Evolutionary conservation across 2,329 filamentous ascomycete species (phyloP), one percentile per base, ranked within the genome.

Genomic region (Xylariaceae sp.): DNA sequence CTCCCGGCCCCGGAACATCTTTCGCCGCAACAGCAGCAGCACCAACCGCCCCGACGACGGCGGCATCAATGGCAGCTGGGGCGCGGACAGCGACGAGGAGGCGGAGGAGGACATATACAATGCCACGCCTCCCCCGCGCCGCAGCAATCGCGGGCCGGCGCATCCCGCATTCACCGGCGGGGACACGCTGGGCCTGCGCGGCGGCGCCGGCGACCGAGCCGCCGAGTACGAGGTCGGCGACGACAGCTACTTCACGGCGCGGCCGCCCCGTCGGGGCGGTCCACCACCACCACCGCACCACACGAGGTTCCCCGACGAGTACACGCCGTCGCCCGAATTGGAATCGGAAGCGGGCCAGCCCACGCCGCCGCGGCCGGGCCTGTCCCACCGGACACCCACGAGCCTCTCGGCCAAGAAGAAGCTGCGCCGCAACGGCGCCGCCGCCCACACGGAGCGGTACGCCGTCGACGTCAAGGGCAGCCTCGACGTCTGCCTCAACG

Each of bases 401-500:
- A 79, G 77, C 11, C 58, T 86, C 25, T 77, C 75, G 16, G 59
- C 65, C 2, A 84, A 80, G 52, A 70, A 80, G 52, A 70, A 80
- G 45, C 63, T 71, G 45, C 70, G 68, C 47, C 70, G 72, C 41
- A 53, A 57, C 8, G 63, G 32, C 10, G n/a, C n/a, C n/a, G n/a
- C n/a, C n/a, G n/a, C n/a, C n/a, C n/a, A n/a, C n/a, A 60, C 37
- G 57, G 65, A 70, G 25, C 65, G 65, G 13, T 66, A 67, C 27
- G 69, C 74, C 8, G 74, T 96, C 38, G 78, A 94, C 52, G 68
- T 95, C 0, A 77, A 92, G 53, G 83, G 82, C 19, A 88, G 87
- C 0, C 65, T 98, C 8, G 88, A 95, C 45, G 80, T 98, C 22
- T 83, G 78, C 32, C 61, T 98, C 27, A 94, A 95, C 49, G 78